A percentile compares a stretch with the other conserved stretches of the same genome.
These are phyloP conservation scores for Candida qinlingensis DNA, from an alignment of 805 yeast species.

Conservation along the genomic window DNA sequence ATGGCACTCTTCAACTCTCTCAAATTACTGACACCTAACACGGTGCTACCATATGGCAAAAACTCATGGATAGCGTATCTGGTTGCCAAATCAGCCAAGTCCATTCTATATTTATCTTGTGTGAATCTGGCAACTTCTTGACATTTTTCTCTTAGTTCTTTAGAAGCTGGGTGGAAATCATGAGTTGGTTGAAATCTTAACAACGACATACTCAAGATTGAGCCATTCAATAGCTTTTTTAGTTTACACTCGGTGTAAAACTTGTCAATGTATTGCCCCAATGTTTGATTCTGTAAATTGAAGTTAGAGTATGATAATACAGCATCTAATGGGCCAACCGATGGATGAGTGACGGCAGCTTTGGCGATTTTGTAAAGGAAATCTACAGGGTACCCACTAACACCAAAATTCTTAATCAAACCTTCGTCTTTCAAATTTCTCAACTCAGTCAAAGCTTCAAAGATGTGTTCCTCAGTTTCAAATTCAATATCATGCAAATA, in stretches of 20 bases:
- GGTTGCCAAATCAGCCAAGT: constrained; percentile 78
- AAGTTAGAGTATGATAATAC: constrained; percentile 76
- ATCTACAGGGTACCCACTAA: constrained; percentile 84
- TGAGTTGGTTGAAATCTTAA: constrained; percentile 63
- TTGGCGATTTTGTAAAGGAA: constrained; percentile 51
- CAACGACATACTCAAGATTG: constrained; percentile 85
- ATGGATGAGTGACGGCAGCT: constrained; percentile 28
- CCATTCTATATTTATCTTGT: constrained; percentile 35
- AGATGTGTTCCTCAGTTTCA: constrained; percentile 46
- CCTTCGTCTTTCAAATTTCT: constrained; percentile 60
- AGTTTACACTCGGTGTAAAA: constrained; percentile 52
- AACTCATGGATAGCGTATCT: constrained; percentile 58
- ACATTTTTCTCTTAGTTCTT: constrained; percentile 43
- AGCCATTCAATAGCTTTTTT: constrained; percentile 64
- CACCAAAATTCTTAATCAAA: constrained; percentile 57
- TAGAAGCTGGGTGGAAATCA: constrained; percentile 75
- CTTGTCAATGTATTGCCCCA: constrained; percentile 41
- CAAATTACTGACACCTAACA: constrained; percentile 68
- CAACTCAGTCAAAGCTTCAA: constrained; percentile 60
- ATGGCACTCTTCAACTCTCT: constrained; percentile 63
- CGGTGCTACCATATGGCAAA: constrained; percentile 45
- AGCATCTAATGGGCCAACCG: constrained; percentile 65
- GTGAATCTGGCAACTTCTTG: constrained; percentile 35
- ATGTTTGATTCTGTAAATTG: constrained; percentile 67
- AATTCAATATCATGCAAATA: constrained; percentile 90